Evolutionary conservation across 2,329 filamentous ascomycete species (phyloP).

Genomic region (Dryadomyces quercivorus): DNA sequence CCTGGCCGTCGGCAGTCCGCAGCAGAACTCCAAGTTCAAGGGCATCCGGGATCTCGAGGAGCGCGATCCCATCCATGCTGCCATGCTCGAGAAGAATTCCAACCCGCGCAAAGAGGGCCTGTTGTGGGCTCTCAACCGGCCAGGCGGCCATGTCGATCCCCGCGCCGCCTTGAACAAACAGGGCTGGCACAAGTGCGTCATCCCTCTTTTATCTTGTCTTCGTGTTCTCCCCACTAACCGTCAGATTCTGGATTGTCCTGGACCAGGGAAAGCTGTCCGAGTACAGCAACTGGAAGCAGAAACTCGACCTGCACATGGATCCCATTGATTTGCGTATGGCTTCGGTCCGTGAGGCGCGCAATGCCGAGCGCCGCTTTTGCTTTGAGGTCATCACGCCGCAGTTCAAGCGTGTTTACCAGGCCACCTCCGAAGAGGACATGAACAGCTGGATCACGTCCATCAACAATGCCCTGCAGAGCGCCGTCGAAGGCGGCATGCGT

Average conservation of each 20-base stretch:
- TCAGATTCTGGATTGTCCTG: slow-evolving; percentile 93
- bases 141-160: slow-evolving; percentile 88
- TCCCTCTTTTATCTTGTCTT: not conserved
- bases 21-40: slow-evolving; percentile 58
- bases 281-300: slow-evolving; percentile 99
- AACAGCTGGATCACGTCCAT: slow-evolving; percentile 91
- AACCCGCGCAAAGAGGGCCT: slow-evolving; percentile 85
- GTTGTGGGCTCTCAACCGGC: slow-evolving; percentile 85
- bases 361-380: slow-evolving; percentile 88
- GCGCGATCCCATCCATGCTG: slow-evolving; percentile 46
- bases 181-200: slow-evolving; percentile 90
- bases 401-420: slow-evolving; percentile 92
- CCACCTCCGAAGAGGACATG: slow-evolving; percentile 96
- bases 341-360: slow-evolving; percentile 88
- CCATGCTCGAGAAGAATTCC: slow-evolving; percentile 42
- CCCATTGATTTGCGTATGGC: slow-evolving; percentile 95
- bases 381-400: slow-evolving; percentile 98
- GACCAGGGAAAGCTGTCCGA: slow-evolving; percentile 95
- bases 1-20: slow-evolving; percentile 34
- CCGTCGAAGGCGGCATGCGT: slow-evolving; percentile 67
- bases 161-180: slow-evolving; percentile 83
- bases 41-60: slow-evolving; percentile 90
- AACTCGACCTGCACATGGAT: slow-evolving; percentile 91
- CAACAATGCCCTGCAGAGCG: slow-evolving; percentile 94
- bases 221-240: not conserved